phyloP scores from a whole-genome alignment of 352 stramenopile genomes.

The Paralagenidium karlingii region DNA sequence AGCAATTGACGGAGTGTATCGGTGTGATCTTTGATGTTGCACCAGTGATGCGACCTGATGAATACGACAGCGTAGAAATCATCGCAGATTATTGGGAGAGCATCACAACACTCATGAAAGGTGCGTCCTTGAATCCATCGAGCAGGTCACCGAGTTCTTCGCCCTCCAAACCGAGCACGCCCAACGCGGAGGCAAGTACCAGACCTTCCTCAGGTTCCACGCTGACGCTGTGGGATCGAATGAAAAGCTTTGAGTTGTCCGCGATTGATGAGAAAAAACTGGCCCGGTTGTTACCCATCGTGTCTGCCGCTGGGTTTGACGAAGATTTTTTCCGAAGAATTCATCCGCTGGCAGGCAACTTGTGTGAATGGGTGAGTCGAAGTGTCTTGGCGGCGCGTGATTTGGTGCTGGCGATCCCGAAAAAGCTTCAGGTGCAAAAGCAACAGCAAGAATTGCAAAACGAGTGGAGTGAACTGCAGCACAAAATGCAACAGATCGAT shows the following conservation, averaged over 20 bases:
- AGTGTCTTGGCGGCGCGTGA: conserved; percentile 28
- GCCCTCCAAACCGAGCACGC: background rate
- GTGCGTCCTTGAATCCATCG: no score
- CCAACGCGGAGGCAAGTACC: background rate
- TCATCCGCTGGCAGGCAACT: conserved; percentile 31
- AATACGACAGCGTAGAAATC: conserved; percentile 56
- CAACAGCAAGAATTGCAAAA: background rate
- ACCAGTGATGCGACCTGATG: conserved; percentile 37
- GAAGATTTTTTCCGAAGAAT: conserved; percentile 23
- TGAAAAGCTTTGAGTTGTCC: conserved; percentile 29
- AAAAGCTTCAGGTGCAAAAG: no score
- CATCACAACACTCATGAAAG: conserved; percentile 14
- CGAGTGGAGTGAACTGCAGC: background rate
- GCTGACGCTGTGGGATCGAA: conserved; percentile 27
- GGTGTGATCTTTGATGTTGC: conserved; percentile 51
- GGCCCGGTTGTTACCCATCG: conserved; percentile 39
- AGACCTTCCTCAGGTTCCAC: no score
- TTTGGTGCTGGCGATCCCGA: conserved; percentile 38
- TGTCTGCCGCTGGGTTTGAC: conserved; percentile 45
- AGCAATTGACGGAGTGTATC: conserved; percentile 51
- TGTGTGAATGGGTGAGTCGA: conserved; percentile 57
- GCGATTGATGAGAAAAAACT: conserved; percentile 33
- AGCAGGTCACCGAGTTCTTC: background rate
- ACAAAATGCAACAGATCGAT: background rate
- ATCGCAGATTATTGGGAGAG: conserved; percentile 67